Base-by-base conservation (phyloP, 2,329 filamentous ascomycete species). In the Cytospora paraplurivora region DNA sequence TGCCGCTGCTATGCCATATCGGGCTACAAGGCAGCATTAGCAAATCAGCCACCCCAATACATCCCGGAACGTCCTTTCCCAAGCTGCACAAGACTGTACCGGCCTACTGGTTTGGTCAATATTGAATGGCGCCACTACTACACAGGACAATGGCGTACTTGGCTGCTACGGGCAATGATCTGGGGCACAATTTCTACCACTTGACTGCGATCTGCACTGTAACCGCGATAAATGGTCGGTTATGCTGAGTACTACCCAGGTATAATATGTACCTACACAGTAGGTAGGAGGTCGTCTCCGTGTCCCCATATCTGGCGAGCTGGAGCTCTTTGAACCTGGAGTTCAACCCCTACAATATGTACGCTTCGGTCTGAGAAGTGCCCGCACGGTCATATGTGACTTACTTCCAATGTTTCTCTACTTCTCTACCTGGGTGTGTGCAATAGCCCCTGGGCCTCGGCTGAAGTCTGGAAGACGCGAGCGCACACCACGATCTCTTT, bases 1-100 rank as follows among this genome's bases (percentile, higher is more conserved):
- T 41, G 27, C 47, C 50, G 34, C 44, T 47, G 19, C 50, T 54
- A 62, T 38, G 34, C 32, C 60, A 35, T 35, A 62, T 52, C 17
- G 57, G 54, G 60, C 44, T 44, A 57, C 44, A 47, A 19, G 44
- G 44, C 44, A 19, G 21, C 44, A 47, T 47, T 47, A 10, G 44
- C 44, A 11, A 21, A 21, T 19, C 19, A 47, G 8, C 44, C 44
- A 47, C 35, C 3, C 12, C 35, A 37, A 37, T 37, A 8, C 12
- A 8, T 6, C n/a, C n/a, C n/a, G 19, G n/a, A 47, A 21, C 8
- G 19, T 19, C n/a, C 6, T 47, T 47, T 47, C 44, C 44, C 44
- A 47, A 47, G n/a, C 44, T 47, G n/a, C 44, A 19, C 17, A 44
- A n/a, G 17, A n/a, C 17, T 44, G 41, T 44, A 44, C 41, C 41